Evolutionary conservation across 768 basidiomycete species (phyloP), one percentile per base, ranked within the genome.

Genomic region (Termitomyces sp.): DNA sequence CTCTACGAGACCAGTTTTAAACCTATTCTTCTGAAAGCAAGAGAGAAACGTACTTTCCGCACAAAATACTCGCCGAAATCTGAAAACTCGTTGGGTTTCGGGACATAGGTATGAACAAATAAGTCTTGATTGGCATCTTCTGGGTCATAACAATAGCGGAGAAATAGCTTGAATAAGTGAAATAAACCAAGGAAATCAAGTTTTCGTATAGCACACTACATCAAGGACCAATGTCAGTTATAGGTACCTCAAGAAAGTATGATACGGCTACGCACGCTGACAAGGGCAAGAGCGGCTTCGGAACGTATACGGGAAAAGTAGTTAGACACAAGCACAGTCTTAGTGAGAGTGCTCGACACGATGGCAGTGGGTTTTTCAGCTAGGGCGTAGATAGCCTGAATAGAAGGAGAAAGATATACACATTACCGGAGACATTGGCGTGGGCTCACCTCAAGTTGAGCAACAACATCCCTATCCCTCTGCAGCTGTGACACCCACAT

Each of bases 401-500:
- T n/a, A 31, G 41, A 48, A 31, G 13, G 13, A 41, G 24, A 34
- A 46, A 33, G 11, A 33, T 31, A 53, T 18, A 33, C 18, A 18
- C 4, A n/a, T 51, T 6, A 31, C 8, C 16, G 22, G 53, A 30
- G 33, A n/a, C 12, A 8, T 9, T 46, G 27, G 20, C 16, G 41
- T 46, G 39, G 18, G 71, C 86, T 66, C 63, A 93, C 96, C 87
- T 98, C 95, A 15, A 98, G 78, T 71, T 99, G 97, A 2, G 96
- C 97, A 22, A 98, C 89, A 39, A 99, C 95, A 73, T 99, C 97
- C 61, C 94, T 79, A 72, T 99, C 97, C 57, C 95, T 80, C 73
- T 96, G 93, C 53, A 99, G 76, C 70, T 98, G 97, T 42, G 89
- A 93, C 22, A 96, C 91, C 95, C 95, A 99, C 93, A 96, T 96